Conservation (phyloP, 1,284 basidiomycete species). For the Pterulicium gracile region DNA sequence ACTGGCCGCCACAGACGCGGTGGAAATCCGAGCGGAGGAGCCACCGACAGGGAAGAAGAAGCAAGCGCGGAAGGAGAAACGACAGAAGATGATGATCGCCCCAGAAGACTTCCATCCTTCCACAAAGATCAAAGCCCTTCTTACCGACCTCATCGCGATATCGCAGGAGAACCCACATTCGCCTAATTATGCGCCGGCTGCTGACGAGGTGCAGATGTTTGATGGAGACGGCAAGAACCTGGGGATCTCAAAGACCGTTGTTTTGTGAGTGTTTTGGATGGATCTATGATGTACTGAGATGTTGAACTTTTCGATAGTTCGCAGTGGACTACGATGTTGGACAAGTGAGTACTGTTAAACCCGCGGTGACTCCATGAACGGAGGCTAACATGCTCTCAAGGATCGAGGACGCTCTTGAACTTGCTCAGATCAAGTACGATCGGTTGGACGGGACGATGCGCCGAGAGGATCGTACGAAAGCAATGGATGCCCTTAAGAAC, state of each 20-base stretch:
- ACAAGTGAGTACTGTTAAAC: constrained; percentile 76
- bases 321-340: constrained; percentile 94
- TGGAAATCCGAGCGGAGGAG: constrained; percentile 63
- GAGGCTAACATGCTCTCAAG: constrained; percentile 26
- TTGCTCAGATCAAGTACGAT: constrained; percentile 74
- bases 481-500: constrained; percentile 84
- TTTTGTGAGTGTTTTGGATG: constrained; percentile 68
- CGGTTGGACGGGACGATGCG: constrained; percentile 96
- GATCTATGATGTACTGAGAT: constrained; percentile 1
- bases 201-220: constrained; percentile 62
- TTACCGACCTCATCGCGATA: constrained; percentile 65
- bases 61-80: constrained; percentile 56
- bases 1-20: constrained; percentile 56
- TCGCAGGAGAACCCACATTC: constrained; percentile 77
- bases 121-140: constrained; percentile 76
- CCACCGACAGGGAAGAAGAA: constrained; percentile 44
- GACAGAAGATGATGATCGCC: constrained; percentile 38
- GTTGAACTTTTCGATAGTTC: constrained; percentile 49
- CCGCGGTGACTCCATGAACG: too few species aligned
- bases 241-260: constrained; percentile 74
- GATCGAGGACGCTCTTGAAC: constrained; percentile 83
- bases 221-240: constrained; percentile 63
- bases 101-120: constrained; percentile 64
- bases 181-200: constrained; percentile 68
- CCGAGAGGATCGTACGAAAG: constrained; percentile 81